Conservation (phyloP, 768 basidiomycete genomes). For the Galerina sulciceps region DNA sequence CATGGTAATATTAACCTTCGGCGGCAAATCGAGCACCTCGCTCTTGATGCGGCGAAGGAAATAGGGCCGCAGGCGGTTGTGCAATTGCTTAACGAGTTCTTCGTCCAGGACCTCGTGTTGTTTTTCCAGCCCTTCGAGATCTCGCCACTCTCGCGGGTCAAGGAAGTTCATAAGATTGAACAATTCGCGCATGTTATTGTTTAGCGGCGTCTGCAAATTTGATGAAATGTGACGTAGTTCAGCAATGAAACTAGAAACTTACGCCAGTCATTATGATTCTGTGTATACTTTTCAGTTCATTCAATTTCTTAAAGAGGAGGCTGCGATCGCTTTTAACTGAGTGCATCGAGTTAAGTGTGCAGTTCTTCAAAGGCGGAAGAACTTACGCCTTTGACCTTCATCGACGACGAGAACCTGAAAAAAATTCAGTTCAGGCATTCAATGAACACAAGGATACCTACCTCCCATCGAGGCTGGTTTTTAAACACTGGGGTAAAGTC, state of each 20-base stretch:
- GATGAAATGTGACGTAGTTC: background rate
- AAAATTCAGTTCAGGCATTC: background rate
- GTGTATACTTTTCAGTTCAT: constrained; percentile 77
- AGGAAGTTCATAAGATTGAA: constrained; percentile 98
- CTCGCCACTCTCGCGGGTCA: constrained; percentile 74
- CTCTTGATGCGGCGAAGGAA: constrained; percentile 94
- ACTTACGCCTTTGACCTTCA: constrained; percentile 88
- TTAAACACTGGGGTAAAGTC: constrained; percentile 82
- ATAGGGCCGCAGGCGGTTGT: constrained; percentile 80
- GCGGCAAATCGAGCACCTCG: constrained; percentile 89
- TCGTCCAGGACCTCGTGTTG: constrained; percentile 81
- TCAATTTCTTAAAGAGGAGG: constrained; percentile 81
- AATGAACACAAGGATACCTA: constrained; percentile 17
- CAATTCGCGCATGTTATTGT: constrained; percentile 95
- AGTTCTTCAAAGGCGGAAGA: background rate
- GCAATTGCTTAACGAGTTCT: constrained; percentile 80
- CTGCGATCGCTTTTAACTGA: constrained; percentile 85
- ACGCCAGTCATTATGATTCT: constrained; percentile 91
- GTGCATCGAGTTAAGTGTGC: constrained; percentile 1
- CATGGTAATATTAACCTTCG: constrained; percentile 63
- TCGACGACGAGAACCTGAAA: constrained; percentile 79
- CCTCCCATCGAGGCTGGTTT: constrained; percentile 88
- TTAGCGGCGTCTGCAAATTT: constrained; percentile 76
- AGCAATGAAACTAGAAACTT: constrained; percentile 22
- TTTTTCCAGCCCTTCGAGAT: constrained; percentile 74